Conservation (phyloP, 2,329 filamentous ascomycete genomes). For the Fusarium nisikadoi region DNA sequence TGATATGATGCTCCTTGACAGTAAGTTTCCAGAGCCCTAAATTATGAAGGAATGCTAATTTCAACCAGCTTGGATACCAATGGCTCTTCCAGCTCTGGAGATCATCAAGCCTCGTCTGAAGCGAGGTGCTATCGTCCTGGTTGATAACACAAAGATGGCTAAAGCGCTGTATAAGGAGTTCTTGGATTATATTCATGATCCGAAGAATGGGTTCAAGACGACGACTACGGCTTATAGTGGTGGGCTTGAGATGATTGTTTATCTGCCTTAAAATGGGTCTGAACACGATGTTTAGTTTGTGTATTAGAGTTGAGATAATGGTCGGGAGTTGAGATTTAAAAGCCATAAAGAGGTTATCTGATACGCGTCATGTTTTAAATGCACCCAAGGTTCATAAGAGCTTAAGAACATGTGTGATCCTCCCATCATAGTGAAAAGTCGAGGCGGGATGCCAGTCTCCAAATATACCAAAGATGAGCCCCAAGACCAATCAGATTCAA, state of each 20-base stretch:
- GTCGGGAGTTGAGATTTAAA: not conserved
- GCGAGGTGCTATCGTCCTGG: slow-evolving; percentile 59
- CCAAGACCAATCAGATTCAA: slow-evolving; percentile 53
- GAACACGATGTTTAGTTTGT: slow-evolving; percentile 28
- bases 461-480: slow-evolving; percentile 46
- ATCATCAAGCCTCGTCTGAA: slow-evolving; percentile 59
- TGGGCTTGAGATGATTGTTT: slow-evolving; percentile 47
- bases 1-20: slow-evolving; percentile 70
- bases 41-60: not conserved
- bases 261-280: slow-evolving; percentile 13
- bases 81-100: slow-evolving; percentile 64
- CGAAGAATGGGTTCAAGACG: slow-evolving; percentile 60
- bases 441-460: slow-evolving; percentile 43
- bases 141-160: slow-evolving; percentile 59
- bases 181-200: slow-evolving; percentile 56
- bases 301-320: not conserved
- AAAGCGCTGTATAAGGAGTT: slow-evolving; percentile 59
- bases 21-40: slow-evolving; percentile 53
- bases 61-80: slow-evolving; percentile 63
- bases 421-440: slow-evolving; percentile 1
- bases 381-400: too few species aligned
- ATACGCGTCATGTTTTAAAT: rapidly evolving
- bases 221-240: slow-evolving; percentile 48
- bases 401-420: not conserved
- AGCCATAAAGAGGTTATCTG: not conserved